Evolutionary conservation across 2,329 filamentous ascomycete genomes (phyloP), one percentile per base, ranked within the genome.

Genomic region (Harringtonia lauricola): DNA sequence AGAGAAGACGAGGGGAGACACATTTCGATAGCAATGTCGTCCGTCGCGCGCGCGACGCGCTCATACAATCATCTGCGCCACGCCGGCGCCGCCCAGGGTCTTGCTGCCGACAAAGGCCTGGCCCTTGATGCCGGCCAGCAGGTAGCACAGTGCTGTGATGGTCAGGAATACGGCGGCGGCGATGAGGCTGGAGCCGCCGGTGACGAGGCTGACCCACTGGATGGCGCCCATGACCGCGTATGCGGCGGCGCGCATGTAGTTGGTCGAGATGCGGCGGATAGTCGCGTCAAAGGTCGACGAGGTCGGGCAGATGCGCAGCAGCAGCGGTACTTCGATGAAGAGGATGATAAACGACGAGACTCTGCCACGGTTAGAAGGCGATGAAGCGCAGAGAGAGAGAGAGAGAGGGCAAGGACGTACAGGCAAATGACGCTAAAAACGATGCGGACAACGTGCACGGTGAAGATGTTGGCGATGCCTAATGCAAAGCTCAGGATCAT

Each of bases 41-140:
- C n/a, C n/a, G n/a, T n/a, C n/a, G n/a, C n/a, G n/a, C n/a, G n/a
- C n/a, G n/a, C n/a, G n/a, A n/a, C n/a, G n/a, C 8, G 17, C 31
- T 68, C 72, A 94, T 58, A 96, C 88, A 66, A 96, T 95, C 90
- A 96, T 95, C 71, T 95, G 89, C 49, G 88, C 92, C 54, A 95
- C 84, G 42, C 90, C 90, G 53, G 86, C 83, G 42, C 92, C 92
- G 52, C 92, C 92, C 42, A 98, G 73, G 15, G 90, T 96, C 78
- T 96, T 96, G 74, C 89, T 95, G 48, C 85, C 85, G 52, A 88
- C 79, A 64, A 94, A 94, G 30, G 78, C 83, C 67, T 94, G 86
- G 47, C 84, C 83, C 71, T 86, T 90, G 62, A 90, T 49, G 34
- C 74, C 87, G 14, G 87, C 87, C 41, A 87, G 65, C 22, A 76